phyloP scores from a whole-genome alignment of 306 rosid genomes.

The Adenanthera pavonina region DNA sequence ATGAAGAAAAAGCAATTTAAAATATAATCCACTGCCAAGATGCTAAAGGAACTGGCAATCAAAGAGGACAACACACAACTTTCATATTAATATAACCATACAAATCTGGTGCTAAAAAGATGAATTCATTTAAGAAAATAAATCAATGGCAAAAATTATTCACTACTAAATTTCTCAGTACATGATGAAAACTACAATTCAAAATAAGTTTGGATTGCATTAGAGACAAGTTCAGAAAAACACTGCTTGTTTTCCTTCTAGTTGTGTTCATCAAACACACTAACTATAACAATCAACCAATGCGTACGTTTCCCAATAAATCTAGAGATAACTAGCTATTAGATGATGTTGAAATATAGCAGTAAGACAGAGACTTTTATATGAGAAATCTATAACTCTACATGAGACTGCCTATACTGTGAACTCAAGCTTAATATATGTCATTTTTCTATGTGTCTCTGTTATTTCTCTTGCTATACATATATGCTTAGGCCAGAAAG shows the following conservation, averaged over 20 bases:
- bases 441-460: not conserved
- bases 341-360: constrained; percentile 28
- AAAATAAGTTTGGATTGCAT: constrained; percentile 47
- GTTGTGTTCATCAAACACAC: constrained; percentile 38
- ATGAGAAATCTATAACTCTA: constrained; percentile 32
- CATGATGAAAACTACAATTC: constrained; percentile 62
- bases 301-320: constrained; percentile 22
- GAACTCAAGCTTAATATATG: constrained; percentile 37
- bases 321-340: constrained; percentile 17
- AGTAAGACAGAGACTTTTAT: constrained; percentile 35
- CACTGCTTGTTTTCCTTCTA: constrained; percentile 51
- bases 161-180: constrained; percentile 32
- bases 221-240: constrained; percentile 37
- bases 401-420: constrained; percentile 9
- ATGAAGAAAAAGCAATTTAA: not conserved
- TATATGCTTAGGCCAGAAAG: not conserved
- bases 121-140: too few species aligned
- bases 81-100: too few species aligned
- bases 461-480: constrained; percentile 7
- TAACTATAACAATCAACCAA: constrained; percentile 26
- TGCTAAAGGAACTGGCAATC: not conserved
- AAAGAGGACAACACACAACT: too few species aligned
- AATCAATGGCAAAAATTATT: too few species aligned
- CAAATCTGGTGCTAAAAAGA: too few species aligned
- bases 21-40: not conserved